Evolutionary conservation across 1,284 basidiomycete species (phyloP).

Genomic region (Waitea zeae): DNA sequence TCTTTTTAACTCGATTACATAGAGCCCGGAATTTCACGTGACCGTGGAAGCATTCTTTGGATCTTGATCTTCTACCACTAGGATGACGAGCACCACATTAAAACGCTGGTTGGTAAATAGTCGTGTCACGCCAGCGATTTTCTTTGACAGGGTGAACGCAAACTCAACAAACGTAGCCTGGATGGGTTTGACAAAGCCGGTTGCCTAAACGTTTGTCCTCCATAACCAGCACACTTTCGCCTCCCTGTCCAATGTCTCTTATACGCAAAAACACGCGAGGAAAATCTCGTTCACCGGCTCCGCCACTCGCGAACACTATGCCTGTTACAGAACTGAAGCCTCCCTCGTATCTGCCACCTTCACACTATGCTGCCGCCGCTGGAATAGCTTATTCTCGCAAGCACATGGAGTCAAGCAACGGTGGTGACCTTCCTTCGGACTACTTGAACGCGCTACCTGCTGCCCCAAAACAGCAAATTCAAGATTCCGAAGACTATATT

Average conservation of each 20-base stretch:
- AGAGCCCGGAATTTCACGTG: no score
- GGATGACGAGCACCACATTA: no score
- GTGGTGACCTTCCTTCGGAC: slow-evolving; percentile 6
- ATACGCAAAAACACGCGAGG: slow-evolving; percentile 1
- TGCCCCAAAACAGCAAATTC: background rate
- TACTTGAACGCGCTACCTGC: slow-evolving; percentile 3
- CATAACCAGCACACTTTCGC: background rate
- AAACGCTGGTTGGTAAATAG: no score
- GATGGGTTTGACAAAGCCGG: no score
- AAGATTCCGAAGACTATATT: background rate
- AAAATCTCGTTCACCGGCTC: slow-evolving; percentile 15
- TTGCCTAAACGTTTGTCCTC: no score
- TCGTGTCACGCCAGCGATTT: no score
- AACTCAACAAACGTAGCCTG: background rate
- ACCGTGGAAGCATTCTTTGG: no score
- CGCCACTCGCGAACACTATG: slow-evolving; percentile 9
- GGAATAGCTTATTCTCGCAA: slow-evolving; percentile 16
- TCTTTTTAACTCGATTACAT: no score
- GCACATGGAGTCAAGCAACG: slow-evolving; percentile 2
- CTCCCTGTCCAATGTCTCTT: background rate
- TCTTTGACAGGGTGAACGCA: no score
- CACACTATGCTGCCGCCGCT: slow-evolving; percentile 47
- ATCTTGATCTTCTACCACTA: no score
- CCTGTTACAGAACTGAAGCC: slow-evolving; percentile 5
- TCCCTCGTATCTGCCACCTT: slow-evolving; percentile 35